These are phyloP conservation scores for Tripidium arundinaceum DNA, from an alignment of 202 grass and related monocot species.

Conservation along the genomic window DNA sequence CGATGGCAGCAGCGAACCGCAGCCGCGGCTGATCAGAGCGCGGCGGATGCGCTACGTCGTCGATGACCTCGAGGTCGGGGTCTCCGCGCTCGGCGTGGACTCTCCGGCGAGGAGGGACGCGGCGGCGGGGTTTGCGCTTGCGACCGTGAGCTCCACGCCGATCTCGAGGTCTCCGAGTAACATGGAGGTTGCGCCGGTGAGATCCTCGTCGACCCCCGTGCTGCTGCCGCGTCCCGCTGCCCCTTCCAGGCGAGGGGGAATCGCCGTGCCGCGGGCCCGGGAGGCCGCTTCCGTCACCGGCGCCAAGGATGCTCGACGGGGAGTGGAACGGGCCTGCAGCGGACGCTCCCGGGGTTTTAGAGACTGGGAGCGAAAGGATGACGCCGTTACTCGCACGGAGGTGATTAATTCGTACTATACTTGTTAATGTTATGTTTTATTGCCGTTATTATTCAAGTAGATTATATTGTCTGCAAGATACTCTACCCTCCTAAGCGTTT, in stretches of 20 bases:
- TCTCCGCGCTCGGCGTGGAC: conserved; percentile 33
- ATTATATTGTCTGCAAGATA: neutral
- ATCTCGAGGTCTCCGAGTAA: conserved; percentile 44
- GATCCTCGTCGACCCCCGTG: conserved; percentile 51
- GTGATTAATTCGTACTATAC: conserved; percentile 7
- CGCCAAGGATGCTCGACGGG: conserved; percentile 25
- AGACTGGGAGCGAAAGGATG: conserved; percentile 34
- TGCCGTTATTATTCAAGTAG: neutral
- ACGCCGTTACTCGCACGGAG: conserved; percentile 27
- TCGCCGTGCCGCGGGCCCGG: conserved; percentile 9
- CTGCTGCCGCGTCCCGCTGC: conserved; percentile 37
- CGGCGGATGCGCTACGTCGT: conserved; percentile 46
- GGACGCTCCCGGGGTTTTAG: conserved; percentile 6
- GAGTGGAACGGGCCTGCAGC: conserved; percentile 6
- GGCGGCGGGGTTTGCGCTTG: neutral
- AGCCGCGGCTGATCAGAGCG: conserved; percentile 50
- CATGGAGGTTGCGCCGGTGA: conserved; percentile 38
- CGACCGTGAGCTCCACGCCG: conserved; percentile 39
- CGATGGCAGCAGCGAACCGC: conserved; percentile 30
- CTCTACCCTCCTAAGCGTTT: neutral
- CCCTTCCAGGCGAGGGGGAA: conserved; percentile 37
- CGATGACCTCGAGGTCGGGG: conserved; percentile 48
- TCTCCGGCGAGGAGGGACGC: conserved; percentile 31
- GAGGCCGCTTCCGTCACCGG: conserved; percentile 38
- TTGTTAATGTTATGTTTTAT: neutral